Percentiles rank a stretch among this genome's conserved stretches.
phyloP scores from a whole-genome alignment of 768 basidiomycete species.

The Dendrothele bispora region DNA sequence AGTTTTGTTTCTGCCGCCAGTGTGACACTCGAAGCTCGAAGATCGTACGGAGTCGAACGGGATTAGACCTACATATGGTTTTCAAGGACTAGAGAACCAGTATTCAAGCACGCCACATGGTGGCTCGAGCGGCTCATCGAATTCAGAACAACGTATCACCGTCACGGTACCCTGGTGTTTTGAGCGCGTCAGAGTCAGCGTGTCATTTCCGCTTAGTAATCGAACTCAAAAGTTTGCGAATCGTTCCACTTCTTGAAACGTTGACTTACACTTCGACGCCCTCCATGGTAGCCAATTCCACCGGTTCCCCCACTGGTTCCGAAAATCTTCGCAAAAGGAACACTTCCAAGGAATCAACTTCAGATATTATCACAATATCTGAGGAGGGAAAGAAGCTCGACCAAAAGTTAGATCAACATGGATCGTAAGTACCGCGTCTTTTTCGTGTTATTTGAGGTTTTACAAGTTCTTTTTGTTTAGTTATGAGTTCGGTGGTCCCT shows the following conservation, averaged over 20 bases:
- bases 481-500: slow-evolving; percentile 96
- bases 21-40: no score
- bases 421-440: slow-evolving; percentile 38
- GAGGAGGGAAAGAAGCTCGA: slow-evolving; percentile 77
- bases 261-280: neutral
- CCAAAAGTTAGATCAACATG: slow-evolving; percentile 70
- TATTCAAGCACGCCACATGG: no score
- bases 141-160: no score
- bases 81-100: no score
- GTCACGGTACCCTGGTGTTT: no score
- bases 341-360: slow-evolving; percentile 18
- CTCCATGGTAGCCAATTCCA: neutral
- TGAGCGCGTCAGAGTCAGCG: no score
- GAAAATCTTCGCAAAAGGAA: slow-evolving; percentile 10
- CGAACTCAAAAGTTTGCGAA: no score
- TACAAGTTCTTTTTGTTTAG: slow-evolving; percentile 37
- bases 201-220: no score
- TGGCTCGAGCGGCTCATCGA: no score
- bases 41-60: no score
- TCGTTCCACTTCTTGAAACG: neutral
- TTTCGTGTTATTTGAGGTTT: slow-evolving; percentile 4
- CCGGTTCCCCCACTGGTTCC: neutral
- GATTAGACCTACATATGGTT: no score
- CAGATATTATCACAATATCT: slow-evolving; percentile 38
- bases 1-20: no score